Conservation (phyloP, 2,329 filamentous ascomycete species). For the Ophiostoma sp. region DNA sequence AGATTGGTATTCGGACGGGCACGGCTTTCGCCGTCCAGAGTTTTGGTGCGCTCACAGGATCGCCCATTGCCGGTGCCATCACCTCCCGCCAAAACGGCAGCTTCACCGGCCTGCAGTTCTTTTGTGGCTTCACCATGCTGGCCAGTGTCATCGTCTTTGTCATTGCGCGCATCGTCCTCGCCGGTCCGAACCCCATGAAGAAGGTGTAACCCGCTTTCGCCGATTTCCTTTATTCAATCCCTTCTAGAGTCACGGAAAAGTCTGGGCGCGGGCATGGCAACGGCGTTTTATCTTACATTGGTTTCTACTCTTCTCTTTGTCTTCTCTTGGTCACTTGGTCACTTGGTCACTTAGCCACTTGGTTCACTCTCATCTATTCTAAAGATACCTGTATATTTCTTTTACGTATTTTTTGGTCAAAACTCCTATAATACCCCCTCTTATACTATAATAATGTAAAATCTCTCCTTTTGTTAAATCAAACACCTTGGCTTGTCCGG, state of each 20-base stretch:
- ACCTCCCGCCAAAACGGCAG: conserved; percentile 45
- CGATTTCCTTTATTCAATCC: neutral
- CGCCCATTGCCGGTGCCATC: conserved; percentile 58
- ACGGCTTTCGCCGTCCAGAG: conserved; percentile 56
- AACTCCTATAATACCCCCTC: neutral
- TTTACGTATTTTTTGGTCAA: neutral
- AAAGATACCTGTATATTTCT: no score
- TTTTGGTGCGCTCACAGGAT: conserved; percentile 59
- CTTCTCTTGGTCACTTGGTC: neutral
- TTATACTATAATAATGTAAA: neutral
- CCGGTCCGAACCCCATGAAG: conserved; percentile 31
- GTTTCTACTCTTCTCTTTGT: neutral
- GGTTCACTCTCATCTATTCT: neutral
- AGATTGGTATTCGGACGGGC: conserved; percentile 61
- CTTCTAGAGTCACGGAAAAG: neutral
- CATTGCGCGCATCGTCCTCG: conserved; percentile 33
- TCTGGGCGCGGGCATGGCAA: neutral
- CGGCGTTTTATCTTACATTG: neutral
- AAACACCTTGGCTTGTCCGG: conserved; percentile 36
- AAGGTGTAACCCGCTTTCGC: conserved; percentile 29
- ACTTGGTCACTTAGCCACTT: no score
- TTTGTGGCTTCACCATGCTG: conserved; percentile 51
- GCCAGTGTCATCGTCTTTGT: conserved; percentile 33
- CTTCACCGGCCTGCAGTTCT: conserved; percentile 56
- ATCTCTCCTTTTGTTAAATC: conserved; percentile 35